These are phyloP conservation scores for Colletotrichum sp. DNA, from an alignment of 2,329 filamentous ascomycete species.

Conservation along the genomic window DNA sequence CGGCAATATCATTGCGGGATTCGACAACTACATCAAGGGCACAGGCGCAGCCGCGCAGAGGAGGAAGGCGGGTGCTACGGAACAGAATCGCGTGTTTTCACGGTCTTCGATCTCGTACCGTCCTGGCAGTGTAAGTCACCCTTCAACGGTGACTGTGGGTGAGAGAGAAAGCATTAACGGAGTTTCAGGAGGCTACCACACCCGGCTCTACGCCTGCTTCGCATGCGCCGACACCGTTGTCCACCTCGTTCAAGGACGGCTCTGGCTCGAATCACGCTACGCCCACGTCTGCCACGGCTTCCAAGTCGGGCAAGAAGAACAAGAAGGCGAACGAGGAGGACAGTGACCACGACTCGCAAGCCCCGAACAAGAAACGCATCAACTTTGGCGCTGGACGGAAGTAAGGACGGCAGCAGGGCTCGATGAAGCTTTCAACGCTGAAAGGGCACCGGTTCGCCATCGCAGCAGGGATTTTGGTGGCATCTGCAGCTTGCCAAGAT, in stretches of 20 bases:
- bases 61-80: conserved; percentile 67
- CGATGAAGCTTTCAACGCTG: not conserved
- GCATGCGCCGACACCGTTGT: conserved; percentile 60
- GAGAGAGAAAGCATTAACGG: not conserved
- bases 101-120: conserved; percentile 68
- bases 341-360: conserved; percentile 63
- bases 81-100: conserved; percentile 78
- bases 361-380: conserved; percentile 60
- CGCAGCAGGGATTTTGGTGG: not conserved
- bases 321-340: conserved; percentile 57
- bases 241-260: conserved; percentile 55
- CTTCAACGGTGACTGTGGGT: not conserved
- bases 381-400: conserved; percentile 63
- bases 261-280: conserved; percentile 57
- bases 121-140: conserved; percentile 27
- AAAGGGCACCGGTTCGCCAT: not conserved
- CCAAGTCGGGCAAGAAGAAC: conserved; percentile 50
- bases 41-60: conserved; percentile 68
- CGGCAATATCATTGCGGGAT: conserved; percentile 97
- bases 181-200: conserved; percentile 44
- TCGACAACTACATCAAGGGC: conserved; percentile 98
- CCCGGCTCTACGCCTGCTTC: conserved; percentile 50
- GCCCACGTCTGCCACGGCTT: conserved; percentile 56
- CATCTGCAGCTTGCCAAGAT: not conserved
- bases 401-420: conserved; percentile 25